These are phyloP conservation scores for Ustilaginoidea virens DNA, from an alignment of 2,329 filamentous ascomycete species.

Conservation along the genomic window DNA sequence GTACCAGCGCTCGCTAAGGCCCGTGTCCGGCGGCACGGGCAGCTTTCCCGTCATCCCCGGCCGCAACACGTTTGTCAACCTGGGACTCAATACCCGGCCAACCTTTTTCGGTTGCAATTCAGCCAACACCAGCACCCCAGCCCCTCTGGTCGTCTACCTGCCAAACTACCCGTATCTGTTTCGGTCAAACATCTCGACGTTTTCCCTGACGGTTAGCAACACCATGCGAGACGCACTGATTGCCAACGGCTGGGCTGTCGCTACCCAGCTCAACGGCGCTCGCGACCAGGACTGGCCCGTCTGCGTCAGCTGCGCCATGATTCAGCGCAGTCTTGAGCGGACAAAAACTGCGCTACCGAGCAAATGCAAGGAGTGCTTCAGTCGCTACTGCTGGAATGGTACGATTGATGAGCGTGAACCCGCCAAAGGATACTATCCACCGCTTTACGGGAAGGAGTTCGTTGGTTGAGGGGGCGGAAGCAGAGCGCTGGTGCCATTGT, in stretches of 20 bases:
- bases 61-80: slow-evolving; percentile 37
- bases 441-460: too few species aligned
- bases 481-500: too few species aligned
- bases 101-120: slow-evolving; percentile 52
- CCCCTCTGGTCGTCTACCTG: slow-evolving; percentile 72
- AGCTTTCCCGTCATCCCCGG: slow-evolving; percentile 44
- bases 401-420: slow-evolving; percentile 23
- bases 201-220: slow-evolving; percentile 47
- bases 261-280: slow-evolving; percentile 69
- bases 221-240: slow-evolving; percentile 64
- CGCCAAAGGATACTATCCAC: background rate
- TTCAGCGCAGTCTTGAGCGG: slow-evolving; percentile 59
- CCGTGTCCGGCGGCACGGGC: slow-evolving; percentile 34
- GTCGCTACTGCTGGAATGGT: slow-evolving; percentile 84
- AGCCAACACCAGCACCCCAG: slow-evolving; percentile 30
- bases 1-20: slow-evolving; percentile 35
- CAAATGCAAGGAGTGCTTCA: slow-evolving; percentile 63
- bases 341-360: slow-evolving; percentile 54
- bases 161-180: slow-evolving; percentile 61
- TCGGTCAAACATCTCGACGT: slow-evolving; percentile 67
- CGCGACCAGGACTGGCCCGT: slow-evolving; percentile 59
- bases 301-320: slow-evolving; percentile 78
- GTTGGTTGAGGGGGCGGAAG: too few species aligned
- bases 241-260: slow-evolving; percentile 69
- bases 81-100: slow-evolving; percentile 41